These are phyloP conservation scores for Byssothecium circinans DNA, from an alignment of 2,329 filamentous ascomycete genomes.

Conservation along the genomic window DNA sequence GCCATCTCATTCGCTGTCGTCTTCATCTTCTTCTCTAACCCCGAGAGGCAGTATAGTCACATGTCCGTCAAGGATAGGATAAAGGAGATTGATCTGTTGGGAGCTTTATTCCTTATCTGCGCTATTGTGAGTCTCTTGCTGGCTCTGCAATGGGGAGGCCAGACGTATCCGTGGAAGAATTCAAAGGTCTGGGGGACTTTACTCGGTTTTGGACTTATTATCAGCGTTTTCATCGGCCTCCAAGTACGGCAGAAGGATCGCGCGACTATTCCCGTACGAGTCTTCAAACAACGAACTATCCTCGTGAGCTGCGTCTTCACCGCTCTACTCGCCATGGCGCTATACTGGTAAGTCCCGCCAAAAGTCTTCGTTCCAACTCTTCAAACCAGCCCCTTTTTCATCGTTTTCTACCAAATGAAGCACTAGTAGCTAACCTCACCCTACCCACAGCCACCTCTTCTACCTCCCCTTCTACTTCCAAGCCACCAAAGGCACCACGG, in stretches of 20 bases:
- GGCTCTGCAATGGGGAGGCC: slow-evolving; percentile 43
- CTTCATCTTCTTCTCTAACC: slow-evolving; percentile 36
- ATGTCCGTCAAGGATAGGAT: slow-evolving; percentile 38
- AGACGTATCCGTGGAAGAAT: slow-evolving; percentile 53
- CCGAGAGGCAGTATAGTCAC: slow-evolving; percentile 29
- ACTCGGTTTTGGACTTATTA: slow-evolving; percentile 51
- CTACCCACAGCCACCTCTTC: slow-evolving; percentile 31
- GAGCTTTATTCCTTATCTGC: slow-evolving; percentile 36
- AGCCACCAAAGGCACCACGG: slow-evolving; percentile 45
- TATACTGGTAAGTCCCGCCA: slow-evolving; percentile 39
- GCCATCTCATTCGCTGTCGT: slow-evolving; percentile 40
- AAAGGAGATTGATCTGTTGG: slow-evolving; percentile 42
- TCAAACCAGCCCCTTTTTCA: too few relatives aligned
- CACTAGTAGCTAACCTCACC: too few relatives aligned
- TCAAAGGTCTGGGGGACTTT: slow-evolving; percentile 54
- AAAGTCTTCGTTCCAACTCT: too few relatives aligned
- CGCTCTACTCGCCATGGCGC: slow-evolving; percentile 41
- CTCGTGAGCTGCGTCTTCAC: slow-evolving; percentile 37
- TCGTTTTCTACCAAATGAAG: too few relatives aligned
- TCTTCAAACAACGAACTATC: slow-evolving; percentile 43
- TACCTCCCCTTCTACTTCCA: slow-evolving; percentile 50
- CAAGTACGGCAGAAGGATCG: slow-evolving; percentile 33
- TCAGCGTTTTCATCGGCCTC: slow-evolving; percentile 47
- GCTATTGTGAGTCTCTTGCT: slow-evolving; percentile 38
- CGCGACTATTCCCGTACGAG: slow-evolving; percentile 33